Evolutionary conservation across 352 stramenopile genomes (phyloP), one percentile per base, ranked within the genome.

Genomic region (Peronospora farinosa): DNA sequence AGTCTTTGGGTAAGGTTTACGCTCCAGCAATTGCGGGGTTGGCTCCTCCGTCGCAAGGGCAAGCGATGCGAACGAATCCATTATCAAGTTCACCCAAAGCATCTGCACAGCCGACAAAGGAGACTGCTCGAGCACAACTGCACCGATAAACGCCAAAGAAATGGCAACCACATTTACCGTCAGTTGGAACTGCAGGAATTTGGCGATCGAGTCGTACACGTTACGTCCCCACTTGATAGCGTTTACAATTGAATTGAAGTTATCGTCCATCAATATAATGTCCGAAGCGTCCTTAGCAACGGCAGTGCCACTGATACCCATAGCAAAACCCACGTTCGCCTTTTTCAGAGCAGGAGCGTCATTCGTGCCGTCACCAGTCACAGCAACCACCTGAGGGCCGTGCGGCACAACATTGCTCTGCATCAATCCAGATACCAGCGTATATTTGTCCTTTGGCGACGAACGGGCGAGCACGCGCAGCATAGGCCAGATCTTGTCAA

Each of bases 81-180:
- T 98, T 63, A 98, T 97, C 27, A 98, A 62, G 63, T 98, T 98
- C 15, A 98, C 88, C 94, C 93, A 98, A 12, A 98, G 71, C 85
- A 98, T 95, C 71, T 97, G 95, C 1, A 98, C 88, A 28, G 92
- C 87, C 33, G 88, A 95, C 13, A 98, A 56, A 5, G 89, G 89
- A 23, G 78, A 84, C 43, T 83, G 69, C 21, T 80, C 57, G 12
- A 84, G 47, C 5, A 68, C 46, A 16, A 82, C 65, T 1, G 88
- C 84, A 17, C 83, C 86, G 21, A 98, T 54, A 49, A 97, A 96
- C 10, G 89, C 92, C 15, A 97, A 65, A 31, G 74, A 84, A 27
- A 98, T 75, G 2, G 87, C 95, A 7, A 95, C 84, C 37, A 97
- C 78, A 61, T 97, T 98, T 6, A 98, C 88, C 6, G 92, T 98